Evolutionary conservation across 257 asterid species (phyloP).

Genomic region (Solanum appendiculatum): DNA sequence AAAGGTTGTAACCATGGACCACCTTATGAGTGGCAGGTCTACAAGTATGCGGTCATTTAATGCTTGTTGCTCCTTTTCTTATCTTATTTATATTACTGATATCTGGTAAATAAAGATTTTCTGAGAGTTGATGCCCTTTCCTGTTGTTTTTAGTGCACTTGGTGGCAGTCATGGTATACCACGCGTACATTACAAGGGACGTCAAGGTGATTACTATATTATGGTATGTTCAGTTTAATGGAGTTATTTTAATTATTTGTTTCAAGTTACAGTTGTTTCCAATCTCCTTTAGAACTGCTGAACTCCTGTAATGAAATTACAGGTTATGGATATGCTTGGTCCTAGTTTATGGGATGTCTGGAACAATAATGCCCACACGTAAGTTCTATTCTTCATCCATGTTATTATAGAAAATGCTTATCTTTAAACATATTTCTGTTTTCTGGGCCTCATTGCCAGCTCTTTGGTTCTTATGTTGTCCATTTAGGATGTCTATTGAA

Average conservation of each 20-base stretch:
- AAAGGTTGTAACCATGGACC: constrained; percentile 85
- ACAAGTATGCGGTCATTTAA: constrained; percentile 30
- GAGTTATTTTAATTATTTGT: not conserved
- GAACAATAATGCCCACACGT: constrained; percentile 16
- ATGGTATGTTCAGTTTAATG: constrained; percentile 34
- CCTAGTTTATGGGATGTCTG: constrained; percentile 23
- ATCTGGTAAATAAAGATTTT: not conserved
- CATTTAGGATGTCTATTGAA: constrained; percentile 14
- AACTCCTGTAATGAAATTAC: constrained; percentile 9
- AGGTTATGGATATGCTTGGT: constrained; percentile 70
- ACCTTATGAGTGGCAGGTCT: constrained; percentile 85
- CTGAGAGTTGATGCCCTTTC: not conserved
- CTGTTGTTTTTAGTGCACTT: constrained; percentile 31
- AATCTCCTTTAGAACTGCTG: not conserved
- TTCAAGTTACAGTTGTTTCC: not conserved
- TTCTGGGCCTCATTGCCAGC: not conserved
- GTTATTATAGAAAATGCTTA: not conserved
- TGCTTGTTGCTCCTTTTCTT: not conserved
- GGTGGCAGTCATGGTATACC: constrained; percentile 91
- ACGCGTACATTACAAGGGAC: constrained; percentile 66
- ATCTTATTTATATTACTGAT: not conserved
- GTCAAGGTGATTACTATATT: constrained; percentile 61
- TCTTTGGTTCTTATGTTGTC: not conserved
- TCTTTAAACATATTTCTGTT: not conserved
- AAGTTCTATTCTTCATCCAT: not conserved